Conservation (phyloP, 2,329 filamentous ascomycete genomes). For the Alternaria ethzedia region DNA sequence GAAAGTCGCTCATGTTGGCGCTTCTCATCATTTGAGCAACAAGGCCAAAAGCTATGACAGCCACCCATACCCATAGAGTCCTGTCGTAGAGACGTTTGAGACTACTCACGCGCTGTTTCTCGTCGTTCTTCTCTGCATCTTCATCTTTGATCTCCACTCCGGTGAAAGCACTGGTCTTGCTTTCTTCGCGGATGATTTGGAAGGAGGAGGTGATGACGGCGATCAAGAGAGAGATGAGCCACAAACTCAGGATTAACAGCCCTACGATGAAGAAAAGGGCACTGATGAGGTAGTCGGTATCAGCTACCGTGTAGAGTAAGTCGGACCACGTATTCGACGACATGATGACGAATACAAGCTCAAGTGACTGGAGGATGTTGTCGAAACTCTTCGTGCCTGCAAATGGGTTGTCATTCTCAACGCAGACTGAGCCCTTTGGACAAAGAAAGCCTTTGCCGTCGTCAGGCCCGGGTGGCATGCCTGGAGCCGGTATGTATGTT, state of each 20-base stretch:
- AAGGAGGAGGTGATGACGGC: slow-evolving; percentile 99
- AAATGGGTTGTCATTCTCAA: slow-evolving; percentile 79
- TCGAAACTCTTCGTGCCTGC: slow-evolving; percentile 92
- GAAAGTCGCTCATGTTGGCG: slow-evolving; percentile 70
- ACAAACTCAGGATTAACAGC: slow-evolving; percentile 92
- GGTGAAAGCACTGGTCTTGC: slow-evolving; percentile 91
- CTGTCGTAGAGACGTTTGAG: slow-evolving; percentile 78
- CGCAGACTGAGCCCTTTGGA: slow-evolving; percentile 80
- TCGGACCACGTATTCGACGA: slow-evolving; percentile 97
- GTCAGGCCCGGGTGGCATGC: slow-evolving; percentile 53
- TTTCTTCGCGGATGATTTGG: slow-evolving; percentile 96
- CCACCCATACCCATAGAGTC: slow-evolving; percentile 77
- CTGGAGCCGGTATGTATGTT: slow-evolving; percentile 69
- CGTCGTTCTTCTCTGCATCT: slow-evolving; percentile 31
- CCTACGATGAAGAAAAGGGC: slow-evolving; percentile 75
- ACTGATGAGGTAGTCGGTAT: slow-evolving; percentile 87
- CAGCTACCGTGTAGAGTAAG: slow-evolving; percentile 89
- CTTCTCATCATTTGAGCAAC: slow-evolving; percentile 79
- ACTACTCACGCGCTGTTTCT: slow-evolving; percentile 53
- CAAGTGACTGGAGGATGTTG: slow-evolving; percentile 88
- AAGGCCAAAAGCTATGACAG: slow-evolving; percentile 81
- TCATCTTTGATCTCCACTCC: slow-evolving; percentile 64
- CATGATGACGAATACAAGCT: slow-evolving; percentile 98
- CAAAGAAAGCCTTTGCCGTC: slow-evolving; percentile 82
- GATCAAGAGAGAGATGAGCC: slow-evolving; percentile 93